Conservation (phyloP, 352 stramenopile genomes). For the Phytophthora macrochlamydospora region DNA sequence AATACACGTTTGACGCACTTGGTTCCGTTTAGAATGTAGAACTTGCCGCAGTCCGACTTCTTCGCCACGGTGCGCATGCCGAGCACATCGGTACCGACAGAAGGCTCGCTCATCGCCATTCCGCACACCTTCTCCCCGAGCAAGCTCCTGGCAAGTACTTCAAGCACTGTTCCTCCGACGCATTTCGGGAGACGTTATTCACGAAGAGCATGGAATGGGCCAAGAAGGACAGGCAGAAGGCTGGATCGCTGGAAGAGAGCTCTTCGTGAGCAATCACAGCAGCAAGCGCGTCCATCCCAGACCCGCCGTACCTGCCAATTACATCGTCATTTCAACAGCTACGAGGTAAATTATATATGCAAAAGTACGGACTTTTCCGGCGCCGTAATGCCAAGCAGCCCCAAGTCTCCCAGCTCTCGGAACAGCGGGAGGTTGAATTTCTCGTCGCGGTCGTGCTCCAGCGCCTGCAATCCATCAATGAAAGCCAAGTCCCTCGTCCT, state of each 20-base stretch:
- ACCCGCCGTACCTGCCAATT: slow-evolving; percentile 88
- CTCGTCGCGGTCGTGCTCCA: slow-evolving; percentile 96
- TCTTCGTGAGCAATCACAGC: slow-evolving; percentile 96
- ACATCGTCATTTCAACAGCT: no score
- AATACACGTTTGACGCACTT: slow-evolving; percentile 52
- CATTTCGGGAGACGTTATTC: slow-evolving; percentile 93
- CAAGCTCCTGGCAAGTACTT: slow-evolving; percentile 93
- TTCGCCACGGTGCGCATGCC: slow-evolving; percentile 96
- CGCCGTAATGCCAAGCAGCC: slow-evolving; percentile 96
- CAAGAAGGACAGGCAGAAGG: slow-evolving; percentile 98
- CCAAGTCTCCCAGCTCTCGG: slow-evolving; percentile 93
- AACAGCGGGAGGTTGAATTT: slow-evolving; percentile 98
- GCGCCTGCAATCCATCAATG: slow-evolving; percentile 44
- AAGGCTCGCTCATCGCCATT: slow-evolving; percentile 99
- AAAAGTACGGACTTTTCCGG: slow-evolving; percentile 82
- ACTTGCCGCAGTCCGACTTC: slow-evolving; percentile 83
- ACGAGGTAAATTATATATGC: no score
- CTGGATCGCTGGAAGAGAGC: slow-evolving; percentile 97
- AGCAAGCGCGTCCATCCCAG: slow-evolving; percentile 95
- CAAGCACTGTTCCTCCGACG: slow-evolving; percentile 83
- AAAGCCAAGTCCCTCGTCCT: not conserved
- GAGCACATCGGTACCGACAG: slow-evolving; percentile 94
- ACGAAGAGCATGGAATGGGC: slow-evolving; percentile 95
- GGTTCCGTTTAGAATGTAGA: slow-evolving; percentile 91
- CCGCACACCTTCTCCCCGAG: slow-evolving; percentile 95